phyloP scores from a whole-genome alignment of 257 asterid genomes.

The Solanum clarkiae region DNA sequence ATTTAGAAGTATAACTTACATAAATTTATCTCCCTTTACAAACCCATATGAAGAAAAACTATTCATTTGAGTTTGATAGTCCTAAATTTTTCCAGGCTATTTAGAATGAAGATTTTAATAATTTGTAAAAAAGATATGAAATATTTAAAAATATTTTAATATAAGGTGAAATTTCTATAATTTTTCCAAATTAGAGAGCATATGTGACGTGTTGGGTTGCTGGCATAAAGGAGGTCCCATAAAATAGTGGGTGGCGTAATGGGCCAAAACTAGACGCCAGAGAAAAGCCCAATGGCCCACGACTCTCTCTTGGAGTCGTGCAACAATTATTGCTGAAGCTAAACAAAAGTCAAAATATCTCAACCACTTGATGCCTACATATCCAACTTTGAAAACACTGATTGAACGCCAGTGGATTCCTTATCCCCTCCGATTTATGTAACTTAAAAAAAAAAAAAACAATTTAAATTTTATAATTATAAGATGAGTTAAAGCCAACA shows the following conservation, averaged over 20 bases:
- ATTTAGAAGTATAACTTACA: no score
- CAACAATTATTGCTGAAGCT: background rate
- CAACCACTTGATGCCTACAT: background rate
- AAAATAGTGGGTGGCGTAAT: background rate
- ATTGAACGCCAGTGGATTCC: background rate
- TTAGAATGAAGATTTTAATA: no score
- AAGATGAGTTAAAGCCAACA: no score
- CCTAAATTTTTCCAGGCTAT: no score
- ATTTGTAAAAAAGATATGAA: no score
- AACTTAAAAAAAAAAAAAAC: no score
- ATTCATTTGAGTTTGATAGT: no score
- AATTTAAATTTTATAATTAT: no score
- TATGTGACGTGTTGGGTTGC: background rate
- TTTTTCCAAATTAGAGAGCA: background rate
- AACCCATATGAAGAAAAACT: no score
- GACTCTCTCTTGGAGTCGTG: background rate
- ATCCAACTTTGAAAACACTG: background rate
- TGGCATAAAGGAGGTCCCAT: background rate
- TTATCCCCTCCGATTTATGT: background rate
- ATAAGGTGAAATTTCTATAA: no score
- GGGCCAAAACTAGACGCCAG: background rate
- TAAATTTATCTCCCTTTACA: no score
- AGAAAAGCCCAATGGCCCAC: background rate
- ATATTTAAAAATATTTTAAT: no score
- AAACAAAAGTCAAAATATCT: background rate